Base-by-base conservation (phyloP, 1,284 basidiomycete species). In the Pseudozyma flocculosa region DNA sequence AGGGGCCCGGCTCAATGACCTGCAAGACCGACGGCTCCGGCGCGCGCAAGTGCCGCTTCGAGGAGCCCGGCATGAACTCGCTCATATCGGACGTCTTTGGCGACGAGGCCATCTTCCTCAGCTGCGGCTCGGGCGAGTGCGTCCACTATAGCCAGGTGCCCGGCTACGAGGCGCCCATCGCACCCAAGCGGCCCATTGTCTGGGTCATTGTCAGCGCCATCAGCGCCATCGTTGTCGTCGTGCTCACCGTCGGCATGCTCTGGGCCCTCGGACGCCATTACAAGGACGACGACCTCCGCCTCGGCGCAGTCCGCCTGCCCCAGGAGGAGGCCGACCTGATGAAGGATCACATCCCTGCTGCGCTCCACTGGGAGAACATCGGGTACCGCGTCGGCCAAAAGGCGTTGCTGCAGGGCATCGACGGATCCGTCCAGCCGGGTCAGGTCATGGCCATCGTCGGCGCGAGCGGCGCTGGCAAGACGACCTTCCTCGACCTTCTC, bases 391-490 rank as follows among this genome's bases (percentile, higher is more conserved):
- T 64, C 32, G 62, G 63, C 1, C 82, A 81, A 40, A 85, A 86
- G 50, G 81, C 83, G 3, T 87, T 97, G 44, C 83, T 97, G 15
- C 86, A 88, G 54, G 82, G 83, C 44, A 87, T 97, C 50, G 86
- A 87, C 0, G 94, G 89, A 64, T 96, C 92, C 45, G 89, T 92
- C 71, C 88, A 88, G 76, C 93, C 97, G 50, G 94, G 94, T 7
- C 89, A 89, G 8, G 82, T 98, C 52, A 88, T 92, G 84, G 88
- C 88, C 70, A 93, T 98, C 77, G 89, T 88, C 61, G 94, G 94
- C 22, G 97, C 94, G 0, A 94, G 91, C 0, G 94, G 94, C 18
- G 92, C 93, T 0, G 94, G 94, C 46, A 98, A 98, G 79, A 93
- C 92, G 1, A 95, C 94, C 0, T 85, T 97, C 73, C 85, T 98